Conservation (phyloP, 371 early-diverging fungal genomes). For the Phascolomyces articulosus region DNA sequence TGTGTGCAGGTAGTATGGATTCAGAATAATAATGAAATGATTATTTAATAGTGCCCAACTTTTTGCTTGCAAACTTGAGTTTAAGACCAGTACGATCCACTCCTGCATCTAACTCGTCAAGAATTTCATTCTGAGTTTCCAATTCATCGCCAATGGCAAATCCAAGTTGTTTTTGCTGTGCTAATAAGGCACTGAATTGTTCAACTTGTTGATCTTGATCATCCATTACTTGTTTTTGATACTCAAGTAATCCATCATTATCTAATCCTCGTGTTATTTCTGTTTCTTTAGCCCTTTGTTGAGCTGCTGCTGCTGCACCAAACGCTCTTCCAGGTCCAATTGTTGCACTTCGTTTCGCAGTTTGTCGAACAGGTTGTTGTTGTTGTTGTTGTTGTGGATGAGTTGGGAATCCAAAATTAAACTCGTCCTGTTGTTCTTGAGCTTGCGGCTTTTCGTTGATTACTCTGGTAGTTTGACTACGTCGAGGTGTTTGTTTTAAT, state of each 20-base stretch:
- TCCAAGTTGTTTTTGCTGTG: slow-evolving; percentile 85
- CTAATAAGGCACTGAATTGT: slow-evolving; percentile 72
- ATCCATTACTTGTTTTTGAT: slow-evolving; percentile 78
- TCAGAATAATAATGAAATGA: too few species aligned
- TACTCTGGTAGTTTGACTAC: slow-evolving; percentile 5
- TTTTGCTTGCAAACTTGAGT: slow-evolving; percentile 73
- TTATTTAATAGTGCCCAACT: slow-evolving; percentile 70
- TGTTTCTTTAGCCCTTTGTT: slow-evolving; percentile 63
- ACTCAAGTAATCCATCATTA: slow-evolving; percentile 69
- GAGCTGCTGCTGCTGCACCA: slow-evolving; percentile 53
- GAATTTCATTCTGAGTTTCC: slow-evolving; percentile 81
- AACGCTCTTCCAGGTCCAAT: slow-evolving; percentile 56
- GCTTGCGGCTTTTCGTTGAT: background rate
- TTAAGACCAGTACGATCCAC: slow-evolving; percentile 72
- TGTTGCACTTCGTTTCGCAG: background rate
- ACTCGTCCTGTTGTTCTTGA: background rate
- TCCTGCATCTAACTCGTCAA: slow-evolving; percentile 82
- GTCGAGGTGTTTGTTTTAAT: slow-evolving; percentile 4
- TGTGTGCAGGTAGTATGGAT: too few species aligned
- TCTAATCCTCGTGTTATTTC: slow-evolving; percentile 74
- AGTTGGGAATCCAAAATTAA: slow-evolving; percentile 30
- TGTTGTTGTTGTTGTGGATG: slow-evolving; percentile 5
- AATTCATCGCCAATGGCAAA: slow-evolving; percentile 84
- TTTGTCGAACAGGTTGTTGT: background rate
- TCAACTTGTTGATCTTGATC: slow-evolving; percentile 81